Conservation (phyloP, 2,329 filamentous ascomycete genomes). For the Leptographium procerum region DNA sequence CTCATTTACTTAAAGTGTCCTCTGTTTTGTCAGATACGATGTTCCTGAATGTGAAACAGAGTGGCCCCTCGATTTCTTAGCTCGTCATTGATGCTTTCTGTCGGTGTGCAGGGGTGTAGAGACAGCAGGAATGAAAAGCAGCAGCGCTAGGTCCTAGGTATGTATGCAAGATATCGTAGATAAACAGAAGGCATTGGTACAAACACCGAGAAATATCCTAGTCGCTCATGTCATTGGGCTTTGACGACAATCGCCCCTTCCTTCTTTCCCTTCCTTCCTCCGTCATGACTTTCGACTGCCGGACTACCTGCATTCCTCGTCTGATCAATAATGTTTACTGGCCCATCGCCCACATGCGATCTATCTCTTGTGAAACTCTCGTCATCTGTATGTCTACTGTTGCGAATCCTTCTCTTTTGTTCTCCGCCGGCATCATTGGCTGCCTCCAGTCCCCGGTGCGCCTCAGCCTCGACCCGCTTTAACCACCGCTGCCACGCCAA, state of each 20-base stretch:
- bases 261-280: neutral
- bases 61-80: neutral
- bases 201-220: neutral
- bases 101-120: neutral
- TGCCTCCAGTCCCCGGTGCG: neutral
- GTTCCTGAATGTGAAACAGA: neutral
- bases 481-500: neutral
- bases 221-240: too few species aligned
- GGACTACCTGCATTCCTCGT: neutral
- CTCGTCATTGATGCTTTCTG: neutral
- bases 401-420: neutral
- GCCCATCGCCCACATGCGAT: neutral
- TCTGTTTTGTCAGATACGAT: neutral
- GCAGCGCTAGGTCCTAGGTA: neutral
- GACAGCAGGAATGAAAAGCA: neutral
- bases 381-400: neutral
- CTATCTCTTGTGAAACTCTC: too few species aligned
- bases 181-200: neutral
- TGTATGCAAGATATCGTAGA: neutral
- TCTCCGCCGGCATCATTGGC: neutral
- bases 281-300: neutral
- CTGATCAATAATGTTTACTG: neutral
- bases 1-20: neutral
- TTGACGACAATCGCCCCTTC: neutral
- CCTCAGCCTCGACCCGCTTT: neutral